A percentile compares a stretch with the other conserved stretches of the same genome.
Conservation (phyloP, 129 eudicot genomes). For the Artemisia annua region DNA sequence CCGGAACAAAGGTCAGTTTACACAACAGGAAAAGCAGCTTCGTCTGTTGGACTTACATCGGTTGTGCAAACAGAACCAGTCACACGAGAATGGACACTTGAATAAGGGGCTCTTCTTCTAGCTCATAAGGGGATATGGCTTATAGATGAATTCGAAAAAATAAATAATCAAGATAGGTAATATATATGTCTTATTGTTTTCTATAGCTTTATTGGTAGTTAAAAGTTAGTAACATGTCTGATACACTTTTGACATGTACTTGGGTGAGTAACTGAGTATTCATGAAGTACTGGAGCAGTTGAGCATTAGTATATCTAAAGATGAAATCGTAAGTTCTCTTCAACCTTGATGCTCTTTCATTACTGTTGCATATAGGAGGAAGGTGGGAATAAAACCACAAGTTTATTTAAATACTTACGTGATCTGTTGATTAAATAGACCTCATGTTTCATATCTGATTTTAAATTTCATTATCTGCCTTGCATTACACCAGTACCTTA, state of each 20-base stretch:
- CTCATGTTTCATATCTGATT: too few species aligned
- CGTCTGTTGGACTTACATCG: constrained; percentile 99
- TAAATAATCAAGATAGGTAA: constrained; percentile 98
- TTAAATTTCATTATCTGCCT: too few species aligned
- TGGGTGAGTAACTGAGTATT: constrained; percentile 97
- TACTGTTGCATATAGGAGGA: constrained; percentile 98
- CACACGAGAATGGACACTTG: constrained; percentile 97
- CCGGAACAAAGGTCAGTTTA: constrained; percentile 96
- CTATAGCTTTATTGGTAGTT: neutral
- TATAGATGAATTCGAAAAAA: constrained; percentile 94
- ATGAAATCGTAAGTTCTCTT: constrained; percentile 94
- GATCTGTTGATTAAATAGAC: neutral
- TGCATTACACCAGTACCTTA: too few species aligned
- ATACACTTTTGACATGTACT: constrained; percentile 9
- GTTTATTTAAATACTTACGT: neutral
- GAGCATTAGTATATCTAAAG: constrained; percentile 96
- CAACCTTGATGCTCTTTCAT: constrained; percentile 97
- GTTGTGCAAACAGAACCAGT: constrained; percentile 98
- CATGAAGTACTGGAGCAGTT: constrained; percentile 99
- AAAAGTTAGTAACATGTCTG: neutral
- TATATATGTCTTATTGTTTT: neutral
- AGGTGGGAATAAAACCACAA: constrained; percentile 41
- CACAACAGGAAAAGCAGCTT: constrained; percentile 99
- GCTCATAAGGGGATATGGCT: constrained; percentile 96
- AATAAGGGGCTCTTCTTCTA: constrained; percentile 96